A percentile compares a stretch with the other conserved stretches of the same genome.
phyloP scores from a whole-genome alignment of 768 basidiomycete genomes.

The Stropharia rugosoannulata region DNA sequence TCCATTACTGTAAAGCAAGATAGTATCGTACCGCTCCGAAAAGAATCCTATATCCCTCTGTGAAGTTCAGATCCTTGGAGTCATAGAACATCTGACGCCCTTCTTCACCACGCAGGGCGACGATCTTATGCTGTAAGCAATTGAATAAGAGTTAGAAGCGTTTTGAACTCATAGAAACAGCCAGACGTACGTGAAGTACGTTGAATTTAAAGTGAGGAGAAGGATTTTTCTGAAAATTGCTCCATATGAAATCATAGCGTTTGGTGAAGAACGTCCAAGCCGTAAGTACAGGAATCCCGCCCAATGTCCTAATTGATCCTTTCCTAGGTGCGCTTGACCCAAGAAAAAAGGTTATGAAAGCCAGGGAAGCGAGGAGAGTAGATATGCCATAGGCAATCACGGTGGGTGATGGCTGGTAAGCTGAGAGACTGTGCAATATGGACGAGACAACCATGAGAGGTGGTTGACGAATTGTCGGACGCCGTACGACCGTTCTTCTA shows the following conservation, averaged over 20 bases:
- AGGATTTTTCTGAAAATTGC: conserved; percentile 22
- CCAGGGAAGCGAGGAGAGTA: not conserved
- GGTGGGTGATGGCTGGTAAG: not conserved
- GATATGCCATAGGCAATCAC: not conserved
- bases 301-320: conserved; percentile 15
- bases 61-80: conserved; percentile 24
- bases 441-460: not conserved
- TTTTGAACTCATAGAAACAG: not conserved
- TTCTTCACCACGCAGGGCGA: conserved; percentile 30
- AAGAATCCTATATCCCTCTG: conserved; percentile 33
- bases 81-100: conserved; percentile 31
- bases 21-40: conserved; percentile 21
- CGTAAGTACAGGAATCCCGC: conserved; percentile 25
- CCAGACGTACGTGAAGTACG: conserved; percentile 22
- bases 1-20: not conserved
- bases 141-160: not conserved
- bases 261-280: conserved; percentile 33
- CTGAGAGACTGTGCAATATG: not conserved
- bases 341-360: not conserved
- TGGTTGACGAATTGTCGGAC: no score
- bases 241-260: conserved; percentile 28
- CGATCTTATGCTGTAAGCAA: conserved; percentile 19
- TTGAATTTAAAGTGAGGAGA: conserved; percentile 27
- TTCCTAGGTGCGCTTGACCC: not conserved
- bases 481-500: no score